These are phyloP conservation scores for Colletotrichum limetticola DNA, from an alignment of 2,329 filamentous ascomycete genomes.

Conservation along the genomic window DNA sequence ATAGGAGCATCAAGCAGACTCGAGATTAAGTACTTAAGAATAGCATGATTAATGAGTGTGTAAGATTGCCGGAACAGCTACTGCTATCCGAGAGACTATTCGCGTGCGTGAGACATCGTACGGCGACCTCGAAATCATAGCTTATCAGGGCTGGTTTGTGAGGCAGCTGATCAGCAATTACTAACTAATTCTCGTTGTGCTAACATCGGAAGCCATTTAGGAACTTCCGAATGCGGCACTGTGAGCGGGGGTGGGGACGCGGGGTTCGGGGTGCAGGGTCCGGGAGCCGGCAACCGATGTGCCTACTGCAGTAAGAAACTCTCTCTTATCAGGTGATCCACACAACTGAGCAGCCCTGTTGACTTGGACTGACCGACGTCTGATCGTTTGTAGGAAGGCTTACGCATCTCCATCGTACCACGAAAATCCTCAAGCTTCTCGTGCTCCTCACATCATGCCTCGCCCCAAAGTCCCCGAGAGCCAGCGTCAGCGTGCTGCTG, in stretches of 20 bases:
- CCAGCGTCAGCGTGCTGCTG: constrained; percentile 58
- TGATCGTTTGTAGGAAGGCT: background rate
- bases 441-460: constrained; percentile 51
- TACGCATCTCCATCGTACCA: background rate
- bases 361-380: no score
- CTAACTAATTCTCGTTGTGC: background rate
- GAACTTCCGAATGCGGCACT: background rate
- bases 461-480: constrained; percentile 61
- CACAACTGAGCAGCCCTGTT: no score
- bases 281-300: constrained; percentile 5
- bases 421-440: background rate
- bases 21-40: background rate
- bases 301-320: background rate
- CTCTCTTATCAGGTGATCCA: background rate
- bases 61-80: background rate
- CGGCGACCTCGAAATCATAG: background rate
- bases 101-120: background rate
- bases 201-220: constrained; percentile 3
- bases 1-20: background rate
- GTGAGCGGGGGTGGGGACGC: background rate
- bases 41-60: no score
- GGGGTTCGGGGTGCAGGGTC: background rate
- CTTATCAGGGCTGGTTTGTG: background rate
- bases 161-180: background rate
- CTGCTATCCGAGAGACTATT: background rate